Conservation (phyloP, 257 asterid species). For the Linderniella brevidens region DNA sequence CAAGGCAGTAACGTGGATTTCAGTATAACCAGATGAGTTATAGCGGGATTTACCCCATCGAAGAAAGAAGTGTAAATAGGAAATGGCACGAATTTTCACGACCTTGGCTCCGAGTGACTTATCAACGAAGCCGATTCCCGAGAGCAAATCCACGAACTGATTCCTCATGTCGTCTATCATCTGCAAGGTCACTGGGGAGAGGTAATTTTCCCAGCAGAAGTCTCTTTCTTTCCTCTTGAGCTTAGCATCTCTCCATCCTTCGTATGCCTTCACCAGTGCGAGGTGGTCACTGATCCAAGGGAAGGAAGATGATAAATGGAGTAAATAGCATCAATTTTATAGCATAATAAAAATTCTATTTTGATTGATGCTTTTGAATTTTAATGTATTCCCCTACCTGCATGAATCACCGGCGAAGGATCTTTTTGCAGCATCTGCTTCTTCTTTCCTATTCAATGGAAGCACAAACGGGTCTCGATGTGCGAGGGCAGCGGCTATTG, state of each 20-base stretch:
- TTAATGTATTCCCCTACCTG: constrained; percentile 40
- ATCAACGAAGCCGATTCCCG: constrained; percentile 73
- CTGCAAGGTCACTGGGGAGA: constrained; percentile 70
- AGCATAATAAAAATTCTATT: not conserved
- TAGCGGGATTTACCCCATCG: not conserved
- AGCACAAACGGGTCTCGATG: constrained; percentile 88
- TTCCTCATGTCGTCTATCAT: constrained; percentile 84
- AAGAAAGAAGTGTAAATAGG: not conserved
- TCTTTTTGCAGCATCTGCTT: constrained; percentile 82
- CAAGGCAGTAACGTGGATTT: too few species aligned
- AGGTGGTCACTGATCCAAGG: constrained; percentile 62
- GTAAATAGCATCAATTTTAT: not conserved
- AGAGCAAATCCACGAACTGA: constrained; percentile 75
- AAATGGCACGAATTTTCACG: constrained; percentile 19
- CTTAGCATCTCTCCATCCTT: constrained; percentile 87
- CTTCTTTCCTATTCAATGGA: constrained; percentile 75
- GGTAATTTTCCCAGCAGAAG: constrained; percentile 82
- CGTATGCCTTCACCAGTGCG: constrained; percentile 87
- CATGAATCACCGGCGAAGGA: constrained; percentile 89
- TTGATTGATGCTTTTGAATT: not conserved
- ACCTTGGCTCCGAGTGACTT: constrained; percentile 54
- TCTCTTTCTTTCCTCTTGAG: constrained; percentile 37
- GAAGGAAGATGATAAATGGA: constrained; percentile 7
- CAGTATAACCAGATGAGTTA: too few species aligned
- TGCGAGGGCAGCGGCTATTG: constrained; percentile 95